Conservation (phyloP, 805 yeast genomes). For the Candida silvatica region DNA sequence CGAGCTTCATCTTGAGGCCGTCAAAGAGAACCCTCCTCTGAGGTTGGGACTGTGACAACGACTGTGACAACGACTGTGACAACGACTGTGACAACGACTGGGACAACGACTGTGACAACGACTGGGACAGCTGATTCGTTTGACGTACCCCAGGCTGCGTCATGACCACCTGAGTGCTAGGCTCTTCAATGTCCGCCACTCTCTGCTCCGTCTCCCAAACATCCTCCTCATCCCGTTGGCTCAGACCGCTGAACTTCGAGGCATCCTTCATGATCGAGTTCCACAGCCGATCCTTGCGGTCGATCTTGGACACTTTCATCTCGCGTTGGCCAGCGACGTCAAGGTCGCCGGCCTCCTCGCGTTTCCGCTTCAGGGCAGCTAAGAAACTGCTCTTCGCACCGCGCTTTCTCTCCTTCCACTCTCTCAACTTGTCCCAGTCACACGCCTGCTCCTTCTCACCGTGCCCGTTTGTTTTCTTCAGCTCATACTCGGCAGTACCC, state of each 20-base stretch:
- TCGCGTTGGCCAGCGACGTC: conserved; percentile 10
- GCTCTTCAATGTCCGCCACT: no score
- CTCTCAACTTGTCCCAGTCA: conserved; percentile 12
- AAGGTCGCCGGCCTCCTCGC: background rate
- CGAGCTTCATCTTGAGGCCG: conserved; percentile 10
- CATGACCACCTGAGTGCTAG: no score
- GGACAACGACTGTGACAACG: no score
- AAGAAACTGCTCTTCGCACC: background rate
- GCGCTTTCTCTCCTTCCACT: conserved; percentile 8
- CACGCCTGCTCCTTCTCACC: conserved; percentile 25
- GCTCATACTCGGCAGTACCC: conserved; percentile 29
- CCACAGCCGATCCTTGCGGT: conserved; percentile 16
- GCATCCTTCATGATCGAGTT: conserved; percentile 16
- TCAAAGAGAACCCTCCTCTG: no score
- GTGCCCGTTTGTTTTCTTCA: conserved; percentile 15
- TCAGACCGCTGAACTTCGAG: background rate
- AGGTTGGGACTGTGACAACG: no score
- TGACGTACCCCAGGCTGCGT: no score
- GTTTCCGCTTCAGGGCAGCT: background rate
- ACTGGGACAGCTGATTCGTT: no score
- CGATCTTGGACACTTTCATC: conserved; percentile 17
- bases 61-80: no score
- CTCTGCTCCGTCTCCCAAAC: background rate
- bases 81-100: no score
- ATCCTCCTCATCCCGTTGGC: background rate